Conservation (phyloP, 257 asterid genomes). For the Plantago elongata region DNA sequence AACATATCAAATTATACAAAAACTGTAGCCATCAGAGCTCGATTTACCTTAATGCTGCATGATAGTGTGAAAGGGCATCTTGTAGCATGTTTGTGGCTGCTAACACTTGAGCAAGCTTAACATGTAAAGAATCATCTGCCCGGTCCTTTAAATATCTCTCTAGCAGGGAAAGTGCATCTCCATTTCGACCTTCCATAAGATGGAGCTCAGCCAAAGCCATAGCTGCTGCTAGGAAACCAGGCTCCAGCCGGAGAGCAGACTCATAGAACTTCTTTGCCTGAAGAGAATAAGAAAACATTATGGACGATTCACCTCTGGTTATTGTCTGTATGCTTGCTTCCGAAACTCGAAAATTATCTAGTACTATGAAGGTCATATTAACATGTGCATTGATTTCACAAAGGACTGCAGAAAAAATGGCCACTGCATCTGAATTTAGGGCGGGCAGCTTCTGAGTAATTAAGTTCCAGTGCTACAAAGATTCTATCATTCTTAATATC, state of each 20-base stretch:
- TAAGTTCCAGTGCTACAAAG: too few relatives aligned
- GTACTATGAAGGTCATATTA: neutral
- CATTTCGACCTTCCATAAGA: slow-evolving; percentile 85
- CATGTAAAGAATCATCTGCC: slow-evolving; percentile 95
- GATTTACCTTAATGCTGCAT: slow-evolving; percentile 77
- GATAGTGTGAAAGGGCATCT: slow-evolving; percentile 89
- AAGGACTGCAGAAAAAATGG: too few relatives aligned
- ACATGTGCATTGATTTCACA: too few relatives aligned
- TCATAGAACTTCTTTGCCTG: slow-evolving; percentile 96
- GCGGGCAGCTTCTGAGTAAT: too few relatives aligned
- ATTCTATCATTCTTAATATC: too few relatives aligned
- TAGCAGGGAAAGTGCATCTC: slow-evolving; percentile 82
- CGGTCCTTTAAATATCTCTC: slow-evolving; percentile 84
- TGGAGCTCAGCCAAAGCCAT: slow-evolving; percentile 98
- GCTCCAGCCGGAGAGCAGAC: slow-evolving; percentile 96
- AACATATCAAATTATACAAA: neutral
- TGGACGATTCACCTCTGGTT: neutral
- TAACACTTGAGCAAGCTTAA: slow-evolving; percentile 94
- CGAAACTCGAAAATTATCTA: neutral
- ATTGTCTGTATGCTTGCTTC: neutral
- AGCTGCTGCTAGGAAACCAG: slow-evolving; percentile 95
- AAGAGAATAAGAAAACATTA: slow-evolving; percentile 1
- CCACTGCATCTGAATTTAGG: too few relatives aligned
- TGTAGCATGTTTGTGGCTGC: slow-evolving; percentile 89
- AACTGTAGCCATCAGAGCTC: neutral